These are phyloP conservation scores for Bassia scoparia DNA, from an alignment of 148 eudicot genomes.

Conservation along the genomic window DNA sequence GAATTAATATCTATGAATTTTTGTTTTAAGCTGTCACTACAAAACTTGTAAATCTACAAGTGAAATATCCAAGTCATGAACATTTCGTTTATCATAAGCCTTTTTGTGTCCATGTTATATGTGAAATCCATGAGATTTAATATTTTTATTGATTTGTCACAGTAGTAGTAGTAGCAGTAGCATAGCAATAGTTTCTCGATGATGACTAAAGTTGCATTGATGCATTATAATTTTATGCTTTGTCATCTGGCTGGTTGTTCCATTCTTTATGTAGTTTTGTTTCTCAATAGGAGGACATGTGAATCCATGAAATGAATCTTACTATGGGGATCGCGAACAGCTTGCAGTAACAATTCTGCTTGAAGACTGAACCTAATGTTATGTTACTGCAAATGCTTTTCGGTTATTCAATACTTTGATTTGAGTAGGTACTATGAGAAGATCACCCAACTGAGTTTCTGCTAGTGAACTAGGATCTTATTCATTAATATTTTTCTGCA, in stretches of 20 bases:
- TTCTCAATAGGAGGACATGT: constrained; percentile 66
- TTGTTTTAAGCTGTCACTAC: background rate
- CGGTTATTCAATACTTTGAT: too few relatives aligned
- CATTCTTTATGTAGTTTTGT: background rate
- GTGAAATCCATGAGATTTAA: background rate
- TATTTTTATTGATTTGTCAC: background rate
- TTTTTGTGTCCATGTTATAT: background rate
- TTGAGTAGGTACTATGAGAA: constrained; percentile 30
- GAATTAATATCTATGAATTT: too few relatives aligned
- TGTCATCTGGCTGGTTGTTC: background rate
- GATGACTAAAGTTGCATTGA: too few relatives aligned
- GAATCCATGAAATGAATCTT: constrained; percentile 90
- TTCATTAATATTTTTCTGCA: constrained; percentile 1
- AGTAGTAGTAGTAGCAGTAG: background rate
- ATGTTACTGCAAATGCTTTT: too few relatives aligned
- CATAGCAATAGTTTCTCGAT: too few relatives aligned
- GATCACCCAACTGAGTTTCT: background rate
- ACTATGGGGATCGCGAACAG: constrained; percentile 98
- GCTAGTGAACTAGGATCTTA: background rate
- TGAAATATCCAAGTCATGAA: background rate
- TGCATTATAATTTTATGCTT: background rate
- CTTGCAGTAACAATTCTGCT: too few relatives aligned
- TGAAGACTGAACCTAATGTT: too few relatives aligned
- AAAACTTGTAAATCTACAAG: background rate
- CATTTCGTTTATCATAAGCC: background rate